These are phyloP conservation scores for Celoporthe dispersa DNA, from an alignment of 2,329 filamentous ascomycete genomes.

Conservation along the genomic window DNA sequence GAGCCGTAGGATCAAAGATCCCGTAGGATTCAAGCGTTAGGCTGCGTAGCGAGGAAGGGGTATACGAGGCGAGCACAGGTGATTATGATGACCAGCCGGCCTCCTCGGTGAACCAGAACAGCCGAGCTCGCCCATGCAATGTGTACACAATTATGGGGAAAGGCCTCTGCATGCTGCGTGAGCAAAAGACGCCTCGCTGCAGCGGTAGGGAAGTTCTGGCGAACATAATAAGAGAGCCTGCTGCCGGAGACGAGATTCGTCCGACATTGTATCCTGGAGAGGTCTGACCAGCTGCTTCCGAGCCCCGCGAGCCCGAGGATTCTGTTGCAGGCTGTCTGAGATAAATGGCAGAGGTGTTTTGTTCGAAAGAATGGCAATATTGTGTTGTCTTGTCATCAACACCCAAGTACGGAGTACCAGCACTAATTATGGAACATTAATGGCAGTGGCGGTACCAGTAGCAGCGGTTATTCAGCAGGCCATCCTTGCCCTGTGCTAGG, in stretches of 20 bases:
- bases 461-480: not conserved
- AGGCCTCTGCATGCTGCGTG: not conserved
- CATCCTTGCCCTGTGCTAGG: not conserved
- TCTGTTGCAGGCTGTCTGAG: not conserved
- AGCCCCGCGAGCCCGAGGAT: not conserved
- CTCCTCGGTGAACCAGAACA: not conserved
- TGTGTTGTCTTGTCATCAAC: not conserved
- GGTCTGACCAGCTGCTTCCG: not conserved
- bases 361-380: not conserved
- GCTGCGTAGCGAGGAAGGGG: not conserved
- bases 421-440: not conserved
- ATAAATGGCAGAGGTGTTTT: not conserved
- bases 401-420: not conserved
- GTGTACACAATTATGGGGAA: not conserved
- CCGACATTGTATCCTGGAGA: not conserved
- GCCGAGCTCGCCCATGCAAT: not conserved
- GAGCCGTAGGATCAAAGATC: not conserved
- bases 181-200: not conserved
- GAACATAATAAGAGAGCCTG: no score
- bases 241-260: no score
- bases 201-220: not conserved
- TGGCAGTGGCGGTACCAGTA: not conserved
- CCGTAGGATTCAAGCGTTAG: not conserved
- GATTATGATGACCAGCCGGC: not conserved
- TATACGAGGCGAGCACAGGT: not conserved